These are phyloP conservation scores for Cyclotella cryptica DNA, from an alignment of 108 stramenopile species.

Conservation along the genomic window DNA sequence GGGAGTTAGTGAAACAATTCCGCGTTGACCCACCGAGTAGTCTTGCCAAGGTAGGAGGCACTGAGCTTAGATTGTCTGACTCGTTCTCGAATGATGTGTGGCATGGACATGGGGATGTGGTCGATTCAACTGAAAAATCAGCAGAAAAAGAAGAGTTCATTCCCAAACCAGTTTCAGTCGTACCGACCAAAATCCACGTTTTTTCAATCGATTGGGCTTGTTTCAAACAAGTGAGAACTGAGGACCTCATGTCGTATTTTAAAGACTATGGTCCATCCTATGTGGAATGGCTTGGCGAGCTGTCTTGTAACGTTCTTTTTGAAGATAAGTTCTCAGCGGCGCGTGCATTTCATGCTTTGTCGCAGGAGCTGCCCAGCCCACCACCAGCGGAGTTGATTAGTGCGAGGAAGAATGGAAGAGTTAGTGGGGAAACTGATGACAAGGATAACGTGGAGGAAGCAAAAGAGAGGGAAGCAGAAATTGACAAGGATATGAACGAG, in stretches of 20 bases:
- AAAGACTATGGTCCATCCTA: conserved; percentile 79
- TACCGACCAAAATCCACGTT: conserved; percentile 78
- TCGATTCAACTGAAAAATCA: conserved; percentile 12
- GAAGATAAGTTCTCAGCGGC: conserved; percentile 74
- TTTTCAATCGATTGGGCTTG: conserved; percentile 85
- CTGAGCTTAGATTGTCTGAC: conserved; percentile 13
- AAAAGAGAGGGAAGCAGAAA: not conserved
- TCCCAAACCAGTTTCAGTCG: conserved; percentile 28
- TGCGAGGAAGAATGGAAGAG: conserved; percentile 1
- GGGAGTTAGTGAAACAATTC: conserved; percentile 64
- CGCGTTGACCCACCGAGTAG: conserved; percentile 65
- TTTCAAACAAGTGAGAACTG: conserved; percentile 87
- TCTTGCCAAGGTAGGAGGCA: conserved; percentile 23
- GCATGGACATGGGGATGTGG: conserved; percentile 20
- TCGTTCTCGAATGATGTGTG: conserved; percentile 31
- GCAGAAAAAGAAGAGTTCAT: conserved; percentile 39
- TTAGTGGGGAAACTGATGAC: not conserved
- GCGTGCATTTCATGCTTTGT: conserved; percentile 69
- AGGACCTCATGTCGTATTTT: conserved; percentile 70
- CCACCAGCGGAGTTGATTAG: conserved; percentile 45
- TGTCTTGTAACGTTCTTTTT: conserved; percentile 78
- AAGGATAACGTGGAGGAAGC: not conserved
- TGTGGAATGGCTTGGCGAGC: conserved; percentile 87
- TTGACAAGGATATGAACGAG: conserved; percentile 7
- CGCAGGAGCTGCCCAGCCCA: conserved; percentile 72